Evolutionary conservation across 805 yeast genomes (phyloP).

Genomic region (Candida corydali): DNA sequence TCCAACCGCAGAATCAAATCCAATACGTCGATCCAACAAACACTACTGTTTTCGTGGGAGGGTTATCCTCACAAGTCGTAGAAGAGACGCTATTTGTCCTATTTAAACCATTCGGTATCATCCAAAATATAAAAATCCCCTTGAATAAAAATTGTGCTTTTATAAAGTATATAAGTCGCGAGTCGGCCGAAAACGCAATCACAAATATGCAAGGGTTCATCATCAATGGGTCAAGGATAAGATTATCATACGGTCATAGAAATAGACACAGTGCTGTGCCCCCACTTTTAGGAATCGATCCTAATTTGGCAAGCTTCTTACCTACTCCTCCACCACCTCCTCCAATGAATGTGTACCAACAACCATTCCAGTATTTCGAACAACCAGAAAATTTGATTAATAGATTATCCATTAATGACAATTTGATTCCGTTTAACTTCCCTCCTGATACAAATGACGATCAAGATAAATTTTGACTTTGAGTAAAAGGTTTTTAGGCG

Average conservation of each 20-base stretch:
- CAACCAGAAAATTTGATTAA: constrained; percentile 1
- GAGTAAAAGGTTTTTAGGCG: not conserved
- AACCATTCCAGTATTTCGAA: not conserved
- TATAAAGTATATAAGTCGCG: constrained; percentile 73
- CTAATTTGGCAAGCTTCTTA: not conserved
- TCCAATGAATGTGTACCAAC: not conserved
- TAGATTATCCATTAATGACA: not conserved
- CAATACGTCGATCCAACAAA: constrained; percentile 53
- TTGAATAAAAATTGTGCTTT: constrained; percentile 85
- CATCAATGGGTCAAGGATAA: constrained; percentile 75
- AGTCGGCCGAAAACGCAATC: constrained; percentile 83
- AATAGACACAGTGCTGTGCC: not conserved
- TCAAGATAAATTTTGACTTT: not conserved
- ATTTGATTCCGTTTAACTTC: not conserved
- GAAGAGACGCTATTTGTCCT: constrained; percentile 58
- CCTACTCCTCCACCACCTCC: not conserved
- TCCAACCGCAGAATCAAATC: constrained; percentile 12
- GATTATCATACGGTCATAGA: constrained; percentile 76
- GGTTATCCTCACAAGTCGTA: constrained; percentile 58
- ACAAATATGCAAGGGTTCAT: constrained; percentile 87
- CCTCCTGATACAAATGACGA: not conserved
- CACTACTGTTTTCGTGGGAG: constrained; percentile 78
- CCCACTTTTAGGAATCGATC: not conserved
- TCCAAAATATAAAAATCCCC: constrained; percentile 69
- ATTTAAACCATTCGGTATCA: constrained; percentile 72